Evolutionary conservation across 2,329 filamentous ascomycete species (phyloP).

Genomic region (Bertia moriformis): DNA sequence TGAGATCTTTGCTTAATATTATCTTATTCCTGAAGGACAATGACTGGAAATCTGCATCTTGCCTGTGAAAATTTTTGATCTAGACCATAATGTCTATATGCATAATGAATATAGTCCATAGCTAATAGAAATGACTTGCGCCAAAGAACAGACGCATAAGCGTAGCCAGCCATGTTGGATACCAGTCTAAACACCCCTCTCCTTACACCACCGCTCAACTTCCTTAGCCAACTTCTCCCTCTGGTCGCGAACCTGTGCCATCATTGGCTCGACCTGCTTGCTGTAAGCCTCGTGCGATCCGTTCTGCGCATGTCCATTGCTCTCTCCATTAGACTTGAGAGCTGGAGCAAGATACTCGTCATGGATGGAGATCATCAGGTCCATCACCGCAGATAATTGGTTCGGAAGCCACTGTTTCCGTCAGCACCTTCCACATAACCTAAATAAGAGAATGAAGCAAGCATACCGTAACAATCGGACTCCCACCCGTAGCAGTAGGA

Average conservation of each 20-base stretch:
- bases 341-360: constrained; percentile 9
- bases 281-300: constrained; percentile 15
- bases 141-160: too few relatives aligned
- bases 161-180: too few relatives aligned
- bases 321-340: constrained; percentile 2
- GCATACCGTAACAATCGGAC: constrained; percentile 28
- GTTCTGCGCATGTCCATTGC: neutral
- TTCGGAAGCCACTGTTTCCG: constrained; percentile 25
- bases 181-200: constrained; percentile 19
- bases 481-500: constrained; percentile 29
- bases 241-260: constrained; percentile 16
- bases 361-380: constrained; percentile 27
- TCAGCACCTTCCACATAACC: neutral
- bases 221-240: constrained; percentile 21
- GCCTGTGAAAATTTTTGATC: too few relatives aligned
- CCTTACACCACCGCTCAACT: constrained; percentile 26
- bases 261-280: constrained; percentile 14
- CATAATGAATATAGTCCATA: too few relatives aligned
- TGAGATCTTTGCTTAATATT: constrained; percentile 9
- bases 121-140: too few relatives aligned
- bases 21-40: constrained; percentile 6
- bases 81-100: too few relatives aligned
- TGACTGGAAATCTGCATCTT: too few relatives aligned
- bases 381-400: constrained; percentile 29
- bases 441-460: neutral